phyloP scores from a whole-genome alignment of 2,329 filamentous ascomycete genomes.

The Sporothrix pallida region DNA sequence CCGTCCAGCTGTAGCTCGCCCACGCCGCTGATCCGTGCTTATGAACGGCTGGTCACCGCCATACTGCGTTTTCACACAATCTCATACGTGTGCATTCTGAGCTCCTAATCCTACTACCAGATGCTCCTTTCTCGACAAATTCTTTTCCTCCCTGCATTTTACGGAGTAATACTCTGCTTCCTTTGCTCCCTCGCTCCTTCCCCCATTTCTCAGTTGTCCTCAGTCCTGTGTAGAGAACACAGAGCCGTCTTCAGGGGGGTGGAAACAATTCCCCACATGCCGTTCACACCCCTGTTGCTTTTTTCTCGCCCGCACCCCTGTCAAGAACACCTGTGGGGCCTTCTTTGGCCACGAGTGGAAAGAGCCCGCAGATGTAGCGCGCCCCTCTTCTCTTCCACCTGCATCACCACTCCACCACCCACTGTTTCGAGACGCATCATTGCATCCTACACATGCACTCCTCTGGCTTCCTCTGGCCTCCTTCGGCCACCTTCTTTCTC shows the following conservation, averaged over 20 bases:
- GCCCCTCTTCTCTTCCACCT: not conserved
- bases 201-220: not conserved
- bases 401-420: constrained; percentile 6
- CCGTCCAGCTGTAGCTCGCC: not conserved
- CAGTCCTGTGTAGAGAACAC: not conserved
- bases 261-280: constrained; percentile 26
- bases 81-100: too few relatives aligned
- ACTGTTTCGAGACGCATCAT: not conserved
- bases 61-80: too few relatives aligned
- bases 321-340: constrained; percentile 21
- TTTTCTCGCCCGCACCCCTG: not conserved
- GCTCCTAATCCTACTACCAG: too few relatives aligned
- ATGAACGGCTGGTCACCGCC: not conserved
- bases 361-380: constrained; percentile 22
- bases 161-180: not conserved
- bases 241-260: not conserved
- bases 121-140: not conserved
- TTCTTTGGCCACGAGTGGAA: constrained; percentile 4
- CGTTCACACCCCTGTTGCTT: constrained; percentile 17
- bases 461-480: not conserved
- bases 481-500: constrained; percentile 1
- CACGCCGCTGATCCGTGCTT: constrained; percentile 12
- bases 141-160: not conserved
- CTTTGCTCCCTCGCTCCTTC: not conserved
- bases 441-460: not conserved